phyloP scores from a whole-genome alignment of 2,329 filamentous ascomycete genomes.

The Penicillium paneum region DNA sequence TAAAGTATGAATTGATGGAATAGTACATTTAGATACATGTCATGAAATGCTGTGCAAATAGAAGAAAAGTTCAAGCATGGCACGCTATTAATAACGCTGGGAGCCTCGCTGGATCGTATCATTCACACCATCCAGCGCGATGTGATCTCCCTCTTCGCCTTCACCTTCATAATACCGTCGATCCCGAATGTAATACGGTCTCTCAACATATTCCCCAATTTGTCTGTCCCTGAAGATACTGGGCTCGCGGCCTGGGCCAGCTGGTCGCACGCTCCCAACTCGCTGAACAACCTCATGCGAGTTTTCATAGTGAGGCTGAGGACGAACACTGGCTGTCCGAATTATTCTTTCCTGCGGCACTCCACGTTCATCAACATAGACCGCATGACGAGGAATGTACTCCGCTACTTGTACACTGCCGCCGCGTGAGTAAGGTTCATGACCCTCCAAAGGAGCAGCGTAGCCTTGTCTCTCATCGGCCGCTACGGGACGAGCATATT shows the following conservation, averaged over 20 bases:
- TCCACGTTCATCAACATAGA: conserved; percentile 64
- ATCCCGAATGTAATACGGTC: conserved; percentile 41
- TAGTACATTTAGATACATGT: conserved; percentile 1
- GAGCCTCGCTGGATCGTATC: conserved; percentile 33
- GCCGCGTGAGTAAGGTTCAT: conserved; percentile 36
- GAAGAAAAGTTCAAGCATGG: not conserved
- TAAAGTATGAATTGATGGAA: not conserved
- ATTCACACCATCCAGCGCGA: conserved; percentile 30
- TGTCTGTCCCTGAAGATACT: conserved; percentile 44
- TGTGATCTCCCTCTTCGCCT: conserved; percentile 32
- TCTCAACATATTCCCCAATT: conserved; percentile 50
- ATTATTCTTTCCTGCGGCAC: conserved; percentile 55
- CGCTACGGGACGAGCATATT: conserved; percentile 33
- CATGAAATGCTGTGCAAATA: not conserved
- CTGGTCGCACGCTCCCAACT: conserved; percentile 43
- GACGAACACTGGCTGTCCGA: conserved; percentile 59
- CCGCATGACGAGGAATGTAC: conserved; percentile 36
- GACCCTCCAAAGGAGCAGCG: conserved; percentile 31
- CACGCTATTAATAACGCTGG: conserved; percentile 29
- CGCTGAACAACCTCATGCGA: conserved; percentile 39
- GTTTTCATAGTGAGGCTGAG: conserved; percentile 47
- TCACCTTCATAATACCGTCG: conserved; percentile 39
- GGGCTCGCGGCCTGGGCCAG: conserved; percentile 37
- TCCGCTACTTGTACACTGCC: conserved; percentile 44
- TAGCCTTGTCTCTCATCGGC: conserved; percentile 33